Base-by-base conservation (phyloP, 2,329 filamentous ascomycete species). In the Cladobotryum protrusum region DNA sequence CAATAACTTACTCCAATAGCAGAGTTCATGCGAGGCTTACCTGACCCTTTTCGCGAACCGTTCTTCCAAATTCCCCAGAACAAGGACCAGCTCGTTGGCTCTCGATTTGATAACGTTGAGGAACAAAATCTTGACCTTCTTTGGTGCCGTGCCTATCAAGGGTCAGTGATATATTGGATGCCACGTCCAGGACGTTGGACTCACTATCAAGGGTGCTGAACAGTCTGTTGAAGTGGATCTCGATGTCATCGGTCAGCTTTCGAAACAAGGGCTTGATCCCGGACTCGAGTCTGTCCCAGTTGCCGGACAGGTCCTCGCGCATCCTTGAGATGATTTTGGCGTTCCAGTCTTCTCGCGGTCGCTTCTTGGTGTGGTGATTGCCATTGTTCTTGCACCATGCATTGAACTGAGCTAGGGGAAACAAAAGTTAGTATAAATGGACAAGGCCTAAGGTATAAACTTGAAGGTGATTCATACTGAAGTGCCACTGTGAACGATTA, bases 361-460 rank as follows among this genome's bases (percentile, higher is more conserved):
- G 43, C 13, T 35, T 45, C 17, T 13, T 8, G 17, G 43, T 34
- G 15, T 12, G 11, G 15, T 45, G 43, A 6, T 34, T 14, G 11
- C 43, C 43, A 20, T 45, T 33, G 19, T 45, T 33, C 15, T n/a
- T 17, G 35, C 43, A 45, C 43, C 43, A 45, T 13, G 43, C 43
- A 7, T 12, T 33, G 19, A 34, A 45, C 15, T 43, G 41, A 13
- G n/a, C 41, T 43, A 15, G n/a, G n/a, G 9, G 20, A 41, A 43
- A 17, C 15, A 6, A 13, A 11, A 12, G 41, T 43, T 15, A 43
- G 41, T 32, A n/a, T n/a, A n/a, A n/a, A n/a, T n/a, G n/a, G n/a
- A n/a, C n/a, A n/a, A 29, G 29, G 20, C 19, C 9, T 41, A 9
- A 41, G 17, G 17, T 41, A 17, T 9, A 13, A 18, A 15, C 11